These are phyloP conservation scores for Taphrina deformans DNA, from an alignment of 1,139 yeast species.

Conservation along the genomic window DNA sequence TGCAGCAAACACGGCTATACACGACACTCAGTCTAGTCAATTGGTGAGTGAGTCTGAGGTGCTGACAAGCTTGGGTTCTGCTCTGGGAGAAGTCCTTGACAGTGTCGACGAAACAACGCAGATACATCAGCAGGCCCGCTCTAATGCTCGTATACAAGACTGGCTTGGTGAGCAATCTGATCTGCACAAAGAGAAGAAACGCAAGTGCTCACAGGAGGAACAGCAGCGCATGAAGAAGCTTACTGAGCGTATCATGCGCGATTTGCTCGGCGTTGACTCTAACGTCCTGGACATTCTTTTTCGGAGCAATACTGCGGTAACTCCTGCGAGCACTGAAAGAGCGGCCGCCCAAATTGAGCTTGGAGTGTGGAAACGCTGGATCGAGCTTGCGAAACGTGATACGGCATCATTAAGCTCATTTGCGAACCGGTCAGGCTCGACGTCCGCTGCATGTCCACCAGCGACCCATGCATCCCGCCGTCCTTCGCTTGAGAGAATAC, in stretches of 20 bases:
- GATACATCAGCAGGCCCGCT: conserved; percentile 12
- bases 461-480: not conserved
- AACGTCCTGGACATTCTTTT: conserved; percentile 2
- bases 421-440: not conserved
- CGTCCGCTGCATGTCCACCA: not conserved
- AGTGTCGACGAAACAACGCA: conserved; percentile 29
- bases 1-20: not conserved
- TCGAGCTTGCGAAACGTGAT: not conserved
- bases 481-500: conserved; percentile 5
- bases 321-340: not conserved
- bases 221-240: not conserved
- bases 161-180: conserved; percentile 26
- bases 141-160: conserved; percentile 22
- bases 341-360: not conserved
- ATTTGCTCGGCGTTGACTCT: conserved; percentile 4
- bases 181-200: conserved; percentile 8
- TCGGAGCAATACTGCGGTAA: not conserved
- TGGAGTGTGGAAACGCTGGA: conserved; percentile 9
- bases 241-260: conserved; percentile 11
- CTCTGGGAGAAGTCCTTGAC: conserved; percentile 24
- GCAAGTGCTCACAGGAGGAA: conserved; percentile 10
- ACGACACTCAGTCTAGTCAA: not conserved
- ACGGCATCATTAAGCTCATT: not conserved
- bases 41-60: not conserved
- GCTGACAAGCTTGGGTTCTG: conserved; percentile 18